These are phyloP conservation scores for Nidula niveotomentosa DNA, from an alignment of 1,284 basidiomycete species.

Conservation along the genomic window DNA sequence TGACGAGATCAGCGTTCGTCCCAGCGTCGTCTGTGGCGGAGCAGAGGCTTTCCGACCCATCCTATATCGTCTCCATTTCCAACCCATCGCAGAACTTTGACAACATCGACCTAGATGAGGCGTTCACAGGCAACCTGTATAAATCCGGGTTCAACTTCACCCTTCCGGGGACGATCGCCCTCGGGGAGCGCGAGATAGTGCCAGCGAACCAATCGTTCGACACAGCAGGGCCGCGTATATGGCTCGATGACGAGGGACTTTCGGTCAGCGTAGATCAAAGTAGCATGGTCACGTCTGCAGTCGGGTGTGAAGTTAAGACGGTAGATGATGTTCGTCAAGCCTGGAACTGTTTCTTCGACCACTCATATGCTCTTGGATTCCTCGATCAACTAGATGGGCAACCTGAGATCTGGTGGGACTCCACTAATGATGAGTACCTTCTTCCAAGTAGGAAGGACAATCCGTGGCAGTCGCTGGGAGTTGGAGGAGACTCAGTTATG, in stretches of 20 bases:
- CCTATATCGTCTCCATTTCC: constrained; percentile 10
- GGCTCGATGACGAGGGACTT: constrained; percentile 15
- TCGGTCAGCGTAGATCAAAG: constrained; percentile 11
- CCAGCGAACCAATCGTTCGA: constrained; percentile 3
- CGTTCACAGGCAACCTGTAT: constrained; percentile 14
- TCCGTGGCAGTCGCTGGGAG: constrained; percentile 13
- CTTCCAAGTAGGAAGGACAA: constrained; percentile 11
- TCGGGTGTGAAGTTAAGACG: background rate
- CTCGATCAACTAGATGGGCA: constrained; percentile 6
- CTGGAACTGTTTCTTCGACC: constrained; percentile 10
- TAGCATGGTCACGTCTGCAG: constrained; percentile 4
- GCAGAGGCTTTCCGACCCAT: constrained; percentile 9
- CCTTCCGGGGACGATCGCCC: constrained; percentile 6
- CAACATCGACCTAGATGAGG: constrained; percentile 11
- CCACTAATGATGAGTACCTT: constrained; percentile 7
- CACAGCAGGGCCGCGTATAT: constrained; percentile 12
- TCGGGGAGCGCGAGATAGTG: constrained; percentile 3
- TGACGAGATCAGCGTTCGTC: constrained; percentile 2
- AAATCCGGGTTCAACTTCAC: constrained; percentile 15
- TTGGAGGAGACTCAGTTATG: constrained; percentile 12
- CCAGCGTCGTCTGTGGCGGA: constrained; percentile 4
- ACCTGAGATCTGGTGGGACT: constrained; percentile 13
- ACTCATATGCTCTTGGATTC: constrained; percentile 5
- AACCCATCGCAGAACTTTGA: constrained; percentile 7
- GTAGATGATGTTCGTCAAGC: background rate